phyloP scores from a whole-genome alignment of 257 asterid species.

The Lithospermum erythrorhizon region DNA sequence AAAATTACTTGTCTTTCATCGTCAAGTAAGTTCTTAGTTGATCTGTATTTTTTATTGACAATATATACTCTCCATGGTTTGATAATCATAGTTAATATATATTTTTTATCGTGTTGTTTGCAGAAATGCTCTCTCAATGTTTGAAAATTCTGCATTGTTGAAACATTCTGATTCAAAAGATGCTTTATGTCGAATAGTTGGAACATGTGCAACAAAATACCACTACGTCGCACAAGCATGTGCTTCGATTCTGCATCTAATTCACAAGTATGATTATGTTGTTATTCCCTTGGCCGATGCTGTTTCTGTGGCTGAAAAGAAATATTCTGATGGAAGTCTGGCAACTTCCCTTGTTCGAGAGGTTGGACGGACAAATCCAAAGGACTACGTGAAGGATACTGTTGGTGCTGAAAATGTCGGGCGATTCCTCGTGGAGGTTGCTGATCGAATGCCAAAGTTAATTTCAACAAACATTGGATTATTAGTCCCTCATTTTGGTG shows the following conservation, averaged over 20 bases:
- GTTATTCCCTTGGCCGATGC: conserved; percentile 77
- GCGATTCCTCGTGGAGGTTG: conserved; percentile 79
- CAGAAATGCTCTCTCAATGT: conserved; percentile 66
- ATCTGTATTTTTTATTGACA: background rate
- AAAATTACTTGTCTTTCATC: conserved; percentile 78
- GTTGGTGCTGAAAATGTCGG: conserved; percentile 94
- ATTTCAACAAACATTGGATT: conserved; percentile 73
- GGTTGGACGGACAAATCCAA: conserved; percentile 75
- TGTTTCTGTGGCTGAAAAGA: conserved; percentile 76
- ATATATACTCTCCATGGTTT: background rate
- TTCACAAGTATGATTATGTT: conserved; percentile 80
- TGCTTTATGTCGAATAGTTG: conserved; percentile 78
- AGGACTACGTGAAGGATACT: conserved; percentile 79
- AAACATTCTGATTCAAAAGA: conserved; percentile 70
- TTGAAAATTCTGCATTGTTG: conserved; percentile 60
- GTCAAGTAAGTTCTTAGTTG: conserved; percentile 47
- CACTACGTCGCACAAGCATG: conserved; percentile 70
- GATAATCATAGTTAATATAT: conserved; percentile 2
- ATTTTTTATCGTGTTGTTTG: conserved; percentile 18
- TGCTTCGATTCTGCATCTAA: conserved; percentile 81
- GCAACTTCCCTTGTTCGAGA: conserved; percentile 75
- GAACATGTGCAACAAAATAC: conserved; percentile 83
- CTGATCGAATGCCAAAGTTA: conserved; percentile 76
- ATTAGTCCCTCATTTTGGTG: conserved; percentile 92
- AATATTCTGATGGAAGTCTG: conserved; percentile 69